These are phyloP conservation scores for Trebouxiophyceae sp. DNA, from an alignment of 163 green algal species.

Conservation along the genomic window DNA sequence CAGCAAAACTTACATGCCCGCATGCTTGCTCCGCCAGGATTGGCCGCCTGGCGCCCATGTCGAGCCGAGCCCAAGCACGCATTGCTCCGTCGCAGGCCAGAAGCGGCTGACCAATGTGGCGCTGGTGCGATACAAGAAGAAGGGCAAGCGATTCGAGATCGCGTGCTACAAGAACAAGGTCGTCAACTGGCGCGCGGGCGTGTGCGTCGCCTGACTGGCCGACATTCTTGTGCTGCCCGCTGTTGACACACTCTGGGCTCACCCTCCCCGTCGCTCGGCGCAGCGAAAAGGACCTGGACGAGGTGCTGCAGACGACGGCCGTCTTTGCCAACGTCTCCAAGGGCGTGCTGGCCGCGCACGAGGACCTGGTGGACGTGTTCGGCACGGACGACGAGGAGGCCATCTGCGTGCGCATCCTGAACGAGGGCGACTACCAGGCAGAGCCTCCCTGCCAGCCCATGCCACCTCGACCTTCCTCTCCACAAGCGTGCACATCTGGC, in stretches of 20 bases:
- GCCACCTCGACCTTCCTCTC: too few relatives aligned
- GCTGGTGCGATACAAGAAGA: slow-evolving; percentile 89
- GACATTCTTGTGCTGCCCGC: background rate
- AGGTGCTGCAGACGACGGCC: slow-evolving; percentile 93
- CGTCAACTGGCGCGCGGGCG: slow-evolving; percentile 76
- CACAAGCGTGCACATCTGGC: too few relatives aligned
- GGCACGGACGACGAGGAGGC: slow-evolving; percentile 74
- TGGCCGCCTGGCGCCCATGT: too few relatives aligned
- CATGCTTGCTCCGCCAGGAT: background rate
- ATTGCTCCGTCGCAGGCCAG: slow-evolving; percentile 72
- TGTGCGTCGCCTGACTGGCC: slow-evolving; percentile 51
- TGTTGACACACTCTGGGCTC: background rate
- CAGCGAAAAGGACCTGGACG: slow-evolving; percentile 95
- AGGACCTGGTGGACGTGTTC: slow-evolving; percentile 84
- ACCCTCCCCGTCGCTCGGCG: background rate
- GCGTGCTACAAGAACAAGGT: slow-evolving; percentile 99
- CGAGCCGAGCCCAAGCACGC: too few relatives aligned
- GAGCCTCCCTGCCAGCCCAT: background rate
- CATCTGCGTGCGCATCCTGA: slow-evolving; percentile 84
- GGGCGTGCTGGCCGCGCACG: slow-evolving; percentile 71
- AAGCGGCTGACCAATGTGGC: slow-evolving; percentile 98
- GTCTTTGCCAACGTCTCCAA: slow-evolving; percentile 97
- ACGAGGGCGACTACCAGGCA: slow-evolving; percentile 87
- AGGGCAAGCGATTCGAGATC: slow-evolving; percentile 92
- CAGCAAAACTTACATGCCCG: background rate